Conservation (phyloP, 345 rosid species). For the Melaleuca quinquenervia region DNA sequence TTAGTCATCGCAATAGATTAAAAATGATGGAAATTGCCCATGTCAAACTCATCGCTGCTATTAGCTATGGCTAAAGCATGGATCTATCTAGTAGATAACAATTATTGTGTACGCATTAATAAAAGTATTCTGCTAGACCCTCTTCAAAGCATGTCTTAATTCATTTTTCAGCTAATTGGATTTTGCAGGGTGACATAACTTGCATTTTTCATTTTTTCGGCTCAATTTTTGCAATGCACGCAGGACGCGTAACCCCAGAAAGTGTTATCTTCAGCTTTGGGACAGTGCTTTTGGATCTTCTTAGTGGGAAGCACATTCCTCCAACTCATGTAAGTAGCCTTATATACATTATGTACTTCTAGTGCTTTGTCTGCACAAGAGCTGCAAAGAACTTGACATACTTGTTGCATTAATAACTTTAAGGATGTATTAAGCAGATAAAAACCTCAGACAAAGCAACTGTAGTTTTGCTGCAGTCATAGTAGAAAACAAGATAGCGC, state of each 20-base stretch:
- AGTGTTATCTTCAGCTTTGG: conserved; percentile 3
- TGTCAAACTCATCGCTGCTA: neutral
- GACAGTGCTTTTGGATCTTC: conserved; percentile 1
- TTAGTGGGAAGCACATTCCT: conserved; percentile 2
- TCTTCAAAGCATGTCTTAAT: neutral
- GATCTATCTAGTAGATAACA: neutral
- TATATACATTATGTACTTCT: neutral
- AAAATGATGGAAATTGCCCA: neutral
- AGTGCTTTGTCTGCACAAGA: neutral
- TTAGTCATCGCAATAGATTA: neutral
- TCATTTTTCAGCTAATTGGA: neutral
- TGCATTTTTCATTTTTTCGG: neutral
- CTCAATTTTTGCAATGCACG: neutral
- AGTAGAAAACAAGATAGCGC: neutral
- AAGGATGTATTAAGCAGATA: neutral
- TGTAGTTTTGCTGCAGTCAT: neutral
- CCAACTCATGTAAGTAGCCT: neutral
- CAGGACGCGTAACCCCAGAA: conserved; percentile 1
- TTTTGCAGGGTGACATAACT: neutral
- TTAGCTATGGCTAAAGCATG: neutral
- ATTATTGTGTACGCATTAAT: neutral
- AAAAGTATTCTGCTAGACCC: neutral
- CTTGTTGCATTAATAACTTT: neutral
- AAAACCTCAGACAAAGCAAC: neutral
- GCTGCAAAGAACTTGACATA: neutral